Evolutionary conservation across 257 asterid genomes (phyloP).

Genomic region (Solanum piurae): DNA sequence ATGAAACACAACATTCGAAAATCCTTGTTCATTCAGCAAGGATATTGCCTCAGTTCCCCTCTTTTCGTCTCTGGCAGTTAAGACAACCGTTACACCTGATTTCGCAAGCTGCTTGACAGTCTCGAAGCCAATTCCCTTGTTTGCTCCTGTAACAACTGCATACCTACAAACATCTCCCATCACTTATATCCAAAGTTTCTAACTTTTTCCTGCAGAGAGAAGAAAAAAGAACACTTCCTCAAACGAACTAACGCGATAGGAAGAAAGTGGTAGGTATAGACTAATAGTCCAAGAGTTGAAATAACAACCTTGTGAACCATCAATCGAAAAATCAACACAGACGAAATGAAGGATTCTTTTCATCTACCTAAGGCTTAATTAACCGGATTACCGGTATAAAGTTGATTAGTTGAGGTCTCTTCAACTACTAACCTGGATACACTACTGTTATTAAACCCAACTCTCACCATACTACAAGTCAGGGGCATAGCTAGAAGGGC

Average conservation of each 20-base stretch:
- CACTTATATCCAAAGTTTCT: neutral
- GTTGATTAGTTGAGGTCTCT: neutral
- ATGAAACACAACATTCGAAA: slow-evolving; percentile 53
- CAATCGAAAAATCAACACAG: neutral
- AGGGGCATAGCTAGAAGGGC: neutral
- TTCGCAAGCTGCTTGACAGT: slow-evolving; percentile 59
- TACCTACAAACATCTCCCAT: slow-evolving; percentile 19
- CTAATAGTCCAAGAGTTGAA: neutral
- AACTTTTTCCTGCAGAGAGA: neutral
- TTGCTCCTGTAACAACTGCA: slow-evolving; percentile 84
- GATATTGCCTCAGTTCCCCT: slow-evolving; percentile 44
- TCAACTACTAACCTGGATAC: neutral
- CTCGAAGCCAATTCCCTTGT: slow-evolving; percentile 80
- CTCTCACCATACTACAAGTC: neutral
- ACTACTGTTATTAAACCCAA: neutral
- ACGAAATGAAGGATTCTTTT: neutral
- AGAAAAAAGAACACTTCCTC: neutral
- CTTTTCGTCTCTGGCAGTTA: slow-evolving; percentile 55
- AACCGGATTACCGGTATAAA: neutral
- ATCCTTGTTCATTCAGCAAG: slow-evolving; percentile 41
- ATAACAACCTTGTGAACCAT: neutral
- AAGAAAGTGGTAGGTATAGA: neutral
- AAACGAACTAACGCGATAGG: neutral
- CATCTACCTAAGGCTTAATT: neutral
- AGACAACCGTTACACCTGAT: slow-evolving; percentile 51